Conservation (phyloP, 371 early-diverging fungal species). For the Syncephalastrum sp. region DNA sequence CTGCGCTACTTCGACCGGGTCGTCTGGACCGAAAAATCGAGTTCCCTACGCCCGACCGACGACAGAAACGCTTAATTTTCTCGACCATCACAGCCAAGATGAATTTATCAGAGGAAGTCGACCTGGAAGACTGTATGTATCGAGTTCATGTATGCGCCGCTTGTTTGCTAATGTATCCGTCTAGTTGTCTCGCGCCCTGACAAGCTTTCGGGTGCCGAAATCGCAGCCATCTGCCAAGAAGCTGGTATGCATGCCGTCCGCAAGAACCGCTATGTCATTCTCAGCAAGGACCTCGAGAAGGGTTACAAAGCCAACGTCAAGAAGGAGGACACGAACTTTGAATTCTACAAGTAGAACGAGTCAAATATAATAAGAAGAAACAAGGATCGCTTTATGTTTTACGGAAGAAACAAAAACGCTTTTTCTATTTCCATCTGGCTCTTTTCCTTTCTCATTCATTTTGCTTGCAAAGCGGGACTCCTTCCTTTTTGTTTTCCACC, state of each 20-base stretch:
- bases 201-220: slow-evolving; percentile 98
- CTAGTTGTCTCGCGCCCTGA: slow-evolving; percentile 97
- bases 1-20: slow-evolving; percentile 98
- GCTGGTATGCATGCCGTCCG: slow-evolving; percentile 99
- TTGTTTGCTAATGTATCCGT: not conserved
- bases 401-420: no score
- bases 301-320: slow-evolving; percentile 97
- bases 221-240: slow-evolving; percentile 99
- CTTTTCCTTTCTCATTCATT: no score
- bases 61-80: slow-evolving; percentile 99
- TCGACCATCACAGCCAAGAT: slow-evolving; percentile 97
- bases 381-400: no score
- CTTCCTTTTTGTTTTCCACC: not conserved
- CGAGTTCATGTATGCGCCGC: not conserved
- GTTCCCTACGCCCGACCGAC: slow-evolving; percentile 99
- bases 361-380: not conserved
- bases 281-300: slow-evolving; percentile 98
- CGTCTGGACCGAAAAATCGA: slow-evolving; percentile 99
- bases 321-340: slow-evolving; percentile 94
- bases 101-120: slow-evolving; percentile 98
- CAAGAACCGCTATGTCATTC: slow-evolving; percentile 97
- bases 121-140: slow-evolving; percentile 95
- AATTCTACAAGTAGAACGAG: slow-evolving; percentile 82
- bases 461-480: no score
- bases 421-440: no score